phyloP scores from a whole-genome alignment of 176 grass and related monocot species.

The Canna indica region DNA sequence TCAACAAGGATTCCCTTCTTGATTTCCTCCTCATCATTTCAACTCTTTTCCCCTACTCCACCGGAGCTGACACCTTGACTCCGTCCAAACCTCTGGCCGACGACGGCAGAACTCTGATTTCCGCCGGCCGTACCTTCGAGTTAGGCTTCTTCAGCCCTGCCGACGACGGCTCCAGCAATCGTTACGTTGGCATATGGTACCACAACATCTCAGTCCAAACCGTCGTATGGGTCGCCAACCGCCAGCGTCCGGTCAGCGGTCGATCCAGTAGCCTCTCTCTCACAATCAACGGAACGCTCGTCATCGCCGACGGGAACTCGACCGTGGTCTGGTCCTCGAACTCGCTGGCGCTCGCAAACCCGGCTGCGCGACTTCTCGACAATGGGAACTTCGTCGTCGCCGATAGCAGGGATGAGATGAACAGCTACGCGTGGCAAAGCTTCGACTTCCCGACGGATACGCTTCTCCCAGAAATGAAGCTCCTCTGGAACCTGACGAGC shows the following conservation, averaged over 20 bases:
- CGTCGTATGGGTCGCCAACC: no score
- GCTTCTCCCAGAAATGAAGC: not conserved
- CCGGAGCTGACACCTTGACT: not conserved
- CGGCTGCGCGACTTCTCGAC: not conserved
- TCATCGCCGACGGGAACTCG: not conserved
- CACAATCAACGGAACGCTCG: not conserved
- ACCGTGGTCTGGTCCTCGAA: not conserved
- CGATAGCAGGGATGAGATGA: not conserved
- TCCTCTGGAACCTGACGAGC: not conserved
- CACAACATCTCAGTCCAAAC: not conserved
- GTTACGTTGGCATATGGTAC: slow-evolving; percentile 7
- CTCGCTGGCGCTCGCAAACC: not conserved
- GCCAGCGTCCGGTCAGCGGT: not conserved
- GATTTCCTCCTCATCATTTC: no score
- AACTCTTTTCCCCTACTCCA: no score
- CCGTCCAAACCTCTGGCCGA: not conserved
- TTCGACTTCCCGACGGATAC: no score
- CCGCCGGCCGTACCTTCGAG: not conserved
- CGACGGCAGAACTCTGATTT: not conserved
- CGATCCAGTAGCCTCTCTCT: not conserved
- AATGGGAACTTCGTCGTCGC: not conserved
- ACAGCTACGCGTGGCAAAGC: slow-evolving; percentile 1
- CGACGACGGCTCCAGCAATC: not conserved
- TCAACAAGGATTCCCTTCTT: no score
- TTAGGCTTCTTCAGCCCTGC: slow-evolving; percentile 3